These are phyloP conservation scores for Daldinia concentrica DNA, from an alignment of 495 filamentous ascomycete genomes.

Conservation along the genomic window DNA sequence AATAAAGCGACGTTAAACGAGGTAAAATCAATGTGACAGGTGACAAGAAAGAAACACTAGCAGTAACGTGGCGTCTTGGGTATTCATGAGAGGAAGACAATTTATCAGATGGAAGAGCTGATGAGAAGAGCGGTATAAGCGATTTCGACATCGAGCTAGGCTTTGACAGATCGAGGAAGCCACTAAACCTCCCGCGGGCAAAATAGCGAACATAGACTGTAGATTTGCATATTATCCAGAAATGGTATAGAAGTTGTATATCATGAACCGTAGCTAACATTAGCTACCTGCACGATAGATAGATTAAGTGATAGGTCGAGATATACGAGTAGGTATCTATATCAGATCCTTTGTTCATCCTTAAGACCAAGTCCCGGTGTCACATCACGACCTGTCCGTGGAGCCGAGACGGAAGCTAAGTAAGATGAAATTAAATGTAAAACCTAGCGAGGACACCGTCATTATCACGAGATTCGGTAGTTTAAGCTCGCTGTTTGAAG, in stretches of 20 bases:
- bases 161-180: background rate
- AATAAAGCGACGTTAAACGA: background rate
- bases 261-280: background rate
- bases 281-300: background rate
- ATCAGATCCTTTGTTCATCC: background rate
- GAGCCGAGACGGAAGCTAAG: background rate
- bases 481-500: background rate
- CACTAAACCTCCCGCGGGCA: slow-evolving; percentile 30
- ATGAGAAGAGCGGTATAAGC: background rate
- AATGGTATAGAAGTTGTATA: slow-evolving; percentile 2
- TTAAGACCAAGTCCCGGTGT: background rate
- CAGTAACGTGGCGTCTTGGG: background rate
- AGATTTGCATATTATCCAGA: background rate
- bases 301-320: background rate
- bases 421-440: background rate
- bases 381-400: background rate
- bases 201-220: slow-evolving; percentile 18
- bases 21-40: slow-evolving; percentile 9
- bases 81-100: background rate
- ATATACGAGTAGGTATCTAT: background rate
- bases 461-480: background rate
- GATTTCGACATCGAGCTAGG: slow-evolving; percentile 8
- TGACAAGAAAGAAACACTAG: slow-evolving; percentile 3
- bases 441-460: background rate
- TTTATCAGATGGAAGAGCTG: slow-evolving; percentile 16